Evolutionary conservation across 192 early-diverging fungal genomes (phyloP).

Genomic region (Coemansia sp.): DNA sequence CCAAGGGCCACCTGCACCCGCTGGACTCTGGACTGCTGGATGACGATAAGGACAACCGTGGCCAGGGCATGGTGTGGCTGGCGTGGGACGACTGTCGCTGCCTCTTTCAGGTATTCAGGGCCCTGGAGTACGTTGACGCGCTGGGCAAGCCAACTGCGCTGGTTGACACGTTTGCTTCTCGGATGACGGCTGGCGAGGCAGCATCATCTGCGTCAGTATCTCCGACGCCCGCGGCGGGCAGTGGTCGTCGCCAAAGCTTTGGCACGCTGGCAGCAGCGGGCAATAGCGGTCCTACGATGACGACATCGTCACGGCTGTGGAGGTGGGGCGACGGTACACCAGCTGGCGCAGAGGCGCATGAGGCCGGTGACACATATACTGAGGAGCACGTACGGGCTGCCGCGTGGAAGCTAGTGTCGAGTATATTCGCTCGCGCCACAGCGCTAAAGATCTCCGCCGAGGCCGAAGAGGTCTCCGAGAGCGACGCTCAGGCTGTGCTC

Average conservation of each 20-base stretch:
- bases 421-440: conserved; percentile 43
- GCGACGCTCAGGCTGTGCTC: conserved; percentile 46
- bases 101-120: conserved; percentile 31
- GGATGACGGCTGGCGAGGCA: conserved; percentile 38
- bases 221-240: background rate
- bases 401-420: conserved; percentile 48
- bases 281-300: background rate
- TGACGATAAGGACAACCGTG: background rate
- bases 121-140: conserved; percentile 46
- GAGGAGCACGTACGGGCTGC: conserved; percentile 27
- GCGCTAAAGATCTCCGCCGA: conserved; percentile 49
- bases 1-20: conserved; percentile 11
- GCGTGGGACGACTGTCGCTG: conserved; percentile 51
- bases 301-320: conserved; percentile 14
- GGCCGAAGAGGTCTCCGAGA: conserved; percentile 42
- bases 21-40: conserved; percentile 20
- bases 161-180: conserved; percentile 44
- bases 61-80: conserved; percentile 43
- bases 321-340: conserved; percentile 6
- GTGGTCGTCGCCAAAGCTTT: conserved; percentile 1
- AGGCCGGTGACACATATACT: background rate
- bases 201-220: background rate
- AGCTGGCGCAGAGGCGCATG: background rate
- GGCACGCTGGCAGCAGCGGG: background rate
- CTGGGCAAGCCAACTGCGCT: conserved; percentile 43